These are phyloP conservation scores for Apophysomyces sp. DNA, from an alignment of 371 early-diverging fungal species.

Conservation along the genomic window DNA sequence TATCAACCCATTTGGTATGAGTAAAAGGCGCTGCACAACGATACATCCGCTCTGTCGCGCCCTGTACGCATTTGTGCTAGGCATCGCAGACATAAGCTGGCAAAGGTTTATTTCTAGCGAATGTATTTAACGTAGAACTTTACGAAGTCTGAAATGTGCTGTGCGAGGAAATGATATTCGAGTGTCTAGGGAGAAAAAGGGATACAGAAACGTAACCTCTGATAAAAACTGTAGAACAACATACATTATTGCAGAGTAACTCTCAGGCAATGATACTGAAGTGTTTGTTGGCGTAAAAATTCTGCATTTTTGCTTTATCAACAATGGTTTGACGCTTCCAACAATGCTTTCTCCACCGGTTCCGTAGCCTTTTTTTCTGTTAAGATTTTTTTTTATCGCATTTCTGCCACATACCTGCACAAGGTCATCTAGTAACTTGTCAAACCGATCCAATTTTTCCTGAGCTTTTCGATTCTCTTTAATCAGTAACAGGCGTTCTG, in stretches of 20 bases:
- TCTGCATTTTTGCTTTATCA: background rate
- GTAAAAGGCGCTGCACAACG: no score
- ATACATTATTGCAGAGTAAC: background rate
- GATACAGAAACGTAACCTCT: background rate
- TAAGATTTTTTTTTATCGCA: background rate
- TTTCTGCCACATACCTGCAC: constrained; percentile 26
- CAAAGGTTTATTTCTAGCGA: no score
- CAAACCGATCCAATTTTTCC: constrained; percentile 41
- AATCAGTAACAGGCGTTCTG: constrained; percentile 31
- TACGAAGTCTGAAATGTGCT: no score
- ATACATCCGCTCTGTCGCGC: no score
- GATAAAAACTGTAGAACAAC: background rate
- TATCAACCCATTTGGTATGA: no score
- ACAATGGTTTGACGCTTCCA: background rate
- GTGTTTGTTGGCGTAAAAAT: background rate
- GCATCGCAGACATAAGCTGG: no score
- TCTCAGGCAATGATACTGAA: background rate
- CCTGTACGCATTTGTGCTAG: no score
- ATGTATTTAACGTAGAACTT: no score
- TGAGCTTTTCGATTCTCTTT: constrained; percentile 44
- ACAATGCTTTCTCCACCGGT: background rate
- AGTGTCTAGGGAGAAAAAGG: background rate
- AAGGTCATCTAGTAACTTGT: constrained; percentile 42
- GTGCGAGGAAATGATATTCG: background rate
- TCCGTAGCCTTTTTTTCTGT: background rate